Conservation (phyloP, 2,329 filamentous ascomycete species). For the Graphiopsis chlorocephala region DNA sequence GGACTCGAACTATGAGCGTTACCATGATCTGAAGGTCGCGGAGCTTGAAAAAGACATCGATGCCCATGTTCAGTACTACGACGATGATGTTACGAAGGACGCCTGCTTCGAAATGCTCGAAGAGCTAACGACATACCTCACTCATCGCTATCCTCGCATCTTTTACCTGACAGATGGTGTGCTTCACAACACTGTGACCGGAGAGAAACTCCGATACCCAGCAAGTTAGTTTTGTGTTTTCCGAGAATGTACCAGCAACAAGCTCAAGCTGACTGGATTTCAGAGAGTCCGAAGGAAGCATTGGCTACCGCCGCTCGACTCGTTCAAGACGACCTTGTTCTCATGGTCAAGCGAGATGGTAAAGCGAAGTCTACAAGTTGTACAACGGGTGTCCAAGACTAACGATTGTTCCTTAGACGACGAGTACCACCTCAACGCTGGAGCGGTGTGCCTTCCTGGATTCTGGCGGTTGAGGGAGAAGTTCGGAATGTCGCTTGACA, state of each 20-base stretch:
- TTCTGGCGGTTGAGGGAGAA: conserved; percentile 17
- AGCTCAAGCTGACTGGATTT: neutral
- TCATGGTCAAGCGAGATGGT: conserved; percentile 13
- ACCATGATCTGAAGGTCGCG: conserved; percentile 8
- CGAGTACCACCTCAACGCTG: conserved; percentile 9
- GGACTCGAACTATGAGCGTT: conserved; percentile 9
- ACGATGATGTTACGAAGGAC: conserved; percentile 4
- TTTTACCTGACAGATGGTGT: neutral
- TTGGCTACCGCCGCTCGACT: conserved; percentile 2
- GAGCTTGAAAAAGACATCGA: conserved; percentile 13
- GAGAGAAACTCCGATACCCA: conserved; percentile 4
- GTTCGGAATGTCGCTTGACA: conserved; percentile 13
- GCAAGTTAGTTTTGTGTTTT: neutral
- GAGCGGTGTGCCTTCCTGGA: conserved; percentile 6
- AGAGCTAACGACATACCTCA: conserved; percentile 5
- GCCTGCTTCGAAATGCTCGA: conserved; percentile 13
- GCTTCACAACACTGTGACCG: conserved; percentile 1
- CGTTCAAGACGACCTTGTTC: conserved; percentile 10
- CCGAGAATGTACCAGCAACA: neutral
- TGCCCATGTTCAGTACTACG: conserved; percentile 4
- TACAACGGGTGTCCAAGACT: neutral
- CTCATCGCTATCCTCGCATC: conserved; percentile 7
- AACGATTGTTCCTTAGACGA: neutral
- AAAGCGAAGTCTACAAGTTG: neutral
- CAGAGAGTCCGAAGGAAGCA: conserved; percentile 8